phyloP scores from a whole-genome alignment of 2,329 filamentous ascomycete genomes.

The Cladorrhinum sp. region DNA sequence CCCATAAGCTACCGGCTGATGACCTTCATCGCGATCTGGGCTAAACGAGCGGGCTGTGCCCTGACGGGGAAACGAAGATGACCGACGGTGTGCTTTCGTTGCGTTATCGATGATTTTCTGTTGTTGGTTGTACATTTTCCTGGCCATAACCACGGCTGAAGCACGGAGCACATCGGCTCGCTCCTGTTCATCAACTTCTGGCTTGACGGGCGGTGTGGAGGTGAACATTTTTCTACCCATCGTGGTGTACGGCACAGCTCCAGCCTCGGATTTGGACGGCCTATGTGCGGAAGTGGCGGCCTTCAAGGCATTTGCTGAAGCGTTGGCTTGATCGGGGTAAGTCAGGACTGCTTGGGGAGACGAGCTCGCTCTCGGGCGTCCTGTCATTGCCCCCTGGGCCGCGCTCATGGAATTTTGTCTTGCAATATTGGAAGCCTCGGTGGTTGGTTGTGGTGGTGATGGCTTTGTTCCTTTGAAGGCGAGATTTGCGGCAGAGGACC shows the following conservation, averaged over 20 bases:
- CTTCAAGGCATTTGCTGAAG: slow-evolving; percentile 65
- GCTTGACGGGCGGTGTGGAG: slow-evolving; percentile 66
- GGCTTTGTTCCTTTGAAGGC: slow-evolving; percentile 36
- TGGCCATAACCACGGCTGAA: slow-evolving; percentile 85
- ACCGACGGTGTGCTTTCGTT: slow-evolving; percentile 37
- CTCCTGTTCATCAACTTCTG: slow-evolving; percentile 71
- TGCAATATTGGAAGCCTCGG: slow-evolving; percentile 48
- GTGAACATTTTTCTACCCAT: slow-evolving; percentile 75
- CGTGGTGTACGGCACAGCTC: slow-evolving; percentile 65
- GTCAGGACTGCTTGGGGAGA: slow-evolving; percentile 49
- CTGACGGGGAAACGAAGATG: slow-evolving; percentile 23
- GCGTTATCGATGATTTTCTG: slow-evolving; percentile 59
- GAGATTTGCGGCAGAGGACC: slow-evolving; percentile 65
- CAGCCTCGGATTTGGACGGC: slow-evolving; percentile 48
- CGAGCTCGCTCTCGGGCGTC: slow-evolving; percentile 62
- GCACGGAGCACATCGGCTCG: slow-evolving; percentile 71
- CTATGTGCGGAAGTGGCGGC: slow-evolving; percentile 68
- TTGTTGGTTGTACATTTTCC: slow-evolving; percentile 74
- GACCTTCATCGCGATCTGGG: slow-evolving; percentile 32
- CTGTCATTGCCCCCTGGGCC: slow-evolving; percentile 72
- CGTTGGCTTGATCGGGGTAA: slow-evolving; percentile 57
- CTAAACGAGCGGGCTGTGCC: slow-evolving; percentile 2
- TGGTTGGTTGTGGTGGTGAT: slow-evolving; percentile 26
- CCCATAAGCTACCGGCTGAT: slow-evolving; percentile 48
- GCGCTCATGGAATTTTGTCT: slow-evolving; percentile 67